A percentile compares a stretch with the other conserved stretches of the same genome.
Conservation (phyloP, 441 rosid species). For the Melastoma candidum region DNA sequence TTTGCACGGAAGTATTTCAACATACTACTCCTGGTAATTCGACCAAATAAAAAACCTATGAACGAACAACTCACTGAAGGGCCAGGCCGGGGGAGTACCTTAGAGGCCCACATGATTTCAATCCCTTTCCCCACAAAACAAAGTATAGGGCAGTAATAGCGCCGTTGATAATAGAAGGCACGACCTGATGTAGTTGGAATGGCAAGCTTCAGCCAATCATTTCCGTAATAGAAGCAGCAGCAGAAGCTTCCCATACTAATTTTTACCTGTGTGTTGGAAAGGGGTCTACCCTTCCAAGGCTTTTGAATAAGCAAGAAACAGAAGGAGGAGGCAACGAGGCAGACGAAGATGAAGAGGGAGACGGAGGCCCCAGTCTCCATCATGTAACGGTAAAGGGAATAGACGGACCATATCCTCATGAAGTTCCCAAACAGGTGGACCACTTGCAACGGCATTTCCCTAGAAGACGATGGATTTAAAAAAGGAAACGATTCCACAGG, state of each 20-base stretch:
- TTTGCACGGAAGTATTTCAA: too few species aligned
- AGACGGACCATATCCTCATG: conserved; percentile 90
- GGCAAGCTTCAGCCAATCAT: conserved; percentile 3
- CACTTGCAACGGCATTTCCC: conserved; percentile 83
- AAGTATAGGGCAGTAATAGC: conserved; percentile 85
- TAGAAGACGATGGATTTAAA: conserved; percentile 14
- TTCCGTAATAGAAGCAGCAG: conserved; percentile 2
- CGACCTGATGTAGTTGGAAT: conserved; percentile 42
- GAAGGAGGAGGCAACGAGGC: conserved; percentile 70
- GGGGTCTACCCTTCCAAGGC: conserved; percentile 97
- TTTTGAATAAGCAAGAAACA: conserved; percentile 65
- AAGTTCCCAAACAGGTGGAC: conserved; percentile 67
- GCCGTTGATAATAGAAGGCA: conserved; percentile 88
- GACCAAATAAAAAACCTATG: conserved; percentile 1
- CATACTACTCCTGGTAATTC: not conserved
- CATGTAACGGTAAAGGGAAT: conserved; percentile 74
- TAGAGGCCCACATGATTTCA: conserved; percentile 83
- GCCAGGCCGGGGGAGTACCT: conserved; percentile 35
- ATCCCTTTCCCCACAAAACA: conserved; percentile 89
- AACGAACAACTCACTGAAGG: not conserved
- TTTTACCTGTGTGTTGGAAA: conserved; percentile 75
- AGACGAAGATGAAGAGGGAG: conserved; percentile 71
- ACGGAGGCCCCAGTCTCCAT: conserved; percentile 75
- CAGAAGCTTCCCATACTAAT: not conserved
- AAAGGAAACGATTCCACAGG: not conserved